These are phyloP conservation scores for Cymbomonas tetramitiformis DNA, from an alignment of 139 green algal genomes.

Conservation along the genomic window DNA sequence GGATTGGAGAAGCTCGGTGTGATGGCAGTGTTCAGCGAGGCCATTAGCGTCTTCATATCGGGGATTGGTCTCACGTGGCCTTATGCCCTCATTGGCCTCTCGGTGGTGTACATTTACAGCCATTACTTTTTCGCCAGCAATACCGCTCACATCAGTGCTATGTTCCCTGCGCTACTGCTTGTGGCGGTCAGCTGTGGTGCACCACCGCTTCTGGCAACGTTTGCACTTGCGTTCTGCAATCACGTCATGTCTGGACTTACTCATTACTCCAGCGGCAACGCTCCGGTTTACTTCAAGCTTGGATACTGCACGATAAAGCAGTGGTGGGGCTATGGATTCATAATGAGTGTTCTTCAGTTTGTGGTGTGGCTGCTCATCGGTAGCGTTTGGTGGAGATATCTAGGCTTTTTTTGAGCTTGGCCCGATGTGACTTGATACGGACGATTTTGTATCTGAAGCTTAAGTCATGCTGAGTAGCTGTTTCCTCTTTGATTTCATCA, in stretches of 20 bases:
- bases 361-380: constrained; percentile 49
- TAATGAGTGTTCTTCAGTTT: constrained; percentile 55
- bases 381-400: constrained; percentile 56
- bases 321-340: constrained; percentile 55
- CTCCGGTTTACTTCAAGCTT: constrained; percentile 78
- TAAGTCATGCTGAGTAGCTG: too few species aligned
- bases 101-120: constrained; percentile 67
- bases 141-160: constrained; percentile 84
- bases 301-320: constrained; percentile 48
- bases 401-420: too few species aligned
- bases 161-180: constrained; percentile 83
- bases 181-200: constrained; percentile 81
- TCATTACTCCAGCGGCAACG: constrained; percentile 88
- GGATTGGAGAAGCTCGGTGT: too few species aligned
- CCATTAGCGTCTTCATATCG: too few species aligned
- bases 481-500: too few species aligned
- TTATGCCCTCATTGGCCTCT: constrained; percentile 64
- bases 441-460: too few species aligned
- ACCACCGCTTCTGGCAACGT: constrained; percentile 66
- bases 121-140: constrained; percentile 95
- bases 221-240: constrained; percentile 72
- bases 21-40: too few species aligned
- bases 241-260: constrained; percentile 96
- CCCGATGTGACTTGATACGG: too few species aligned
- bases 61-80: constrained; percentile 68